A percentile compares a stretch with the other conserved stretches of the same genome.
These are phyloP conservation scores for Fomitopsis palustris DNA, from an alignment of 1,284 basidiomycete genomes.

Conservation along the genomic window DNA sequence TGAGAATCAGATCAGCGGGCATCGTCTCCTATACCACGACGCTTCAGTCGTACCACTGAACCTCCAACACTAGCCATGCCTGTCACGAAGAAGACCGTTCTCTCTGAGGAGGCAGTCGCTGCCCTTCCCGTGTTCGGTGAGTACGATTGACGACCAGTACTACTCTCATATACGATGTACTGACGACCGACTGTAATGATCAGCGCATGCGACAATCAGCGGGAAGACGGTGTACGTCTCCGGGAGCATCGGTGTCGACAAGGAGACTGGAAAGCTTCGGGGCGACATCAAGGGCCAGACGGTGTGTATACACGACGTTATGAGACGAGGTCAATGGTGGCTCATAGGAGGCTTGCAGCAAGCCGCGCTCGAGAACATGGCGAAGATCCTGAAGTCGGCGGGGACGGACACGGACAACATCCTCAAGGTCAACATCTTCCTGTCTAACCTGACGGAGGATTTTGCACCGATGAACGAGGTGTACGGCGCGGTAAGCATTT, in stretches of 20 bases:
- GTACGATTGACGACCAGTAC: slow-evolving; percentile 13
- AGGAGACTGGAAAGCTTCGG: slow-evolving; percentile 41
- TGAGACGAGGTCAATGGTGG: not conserved
- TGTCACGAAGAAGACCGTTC: slow-evolving; percentile 30
- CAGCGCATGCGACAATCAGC: slow-evolving; percentile 49
- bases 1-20: not conserved
- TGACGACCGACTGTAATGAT: not conserved
- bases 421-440: slow-evolving; percentile 61
- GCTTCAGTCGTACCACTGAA: not conserved
- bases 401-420: slow-evolving; percentile 56
- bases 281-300: slow-evolving; percentile 53
- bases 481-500: slow-evolving; percentile 43
- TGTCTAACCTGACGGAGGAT: slow-evolving; percentile 48
- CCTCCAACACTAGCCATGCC: slow-evolving; percentile 1
- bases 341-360: slow-evolving; percentile 32
- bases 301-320: slow-evolving; percentile 28
- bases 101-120: slow-evolving; percentile 36
- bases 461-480: slow-evolving; percentile 52
- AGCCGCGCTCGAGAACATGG: slow-evolving; percentile 55
- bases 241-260: slow-evolving; percentile 54
- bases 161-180: slow-evolving; percentile 4
- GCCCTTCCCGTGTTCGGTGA: slow-evolving; percentile 50
- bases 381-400: slow-evolving; percentile 53
- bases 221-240: slow-evolving; percentile 54
- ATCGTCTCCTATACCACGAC: not conserved